Conservation (phyloP, 2,329 filamentous ascomycete genomes). For the Neofusicoccum sp. region DNA sequence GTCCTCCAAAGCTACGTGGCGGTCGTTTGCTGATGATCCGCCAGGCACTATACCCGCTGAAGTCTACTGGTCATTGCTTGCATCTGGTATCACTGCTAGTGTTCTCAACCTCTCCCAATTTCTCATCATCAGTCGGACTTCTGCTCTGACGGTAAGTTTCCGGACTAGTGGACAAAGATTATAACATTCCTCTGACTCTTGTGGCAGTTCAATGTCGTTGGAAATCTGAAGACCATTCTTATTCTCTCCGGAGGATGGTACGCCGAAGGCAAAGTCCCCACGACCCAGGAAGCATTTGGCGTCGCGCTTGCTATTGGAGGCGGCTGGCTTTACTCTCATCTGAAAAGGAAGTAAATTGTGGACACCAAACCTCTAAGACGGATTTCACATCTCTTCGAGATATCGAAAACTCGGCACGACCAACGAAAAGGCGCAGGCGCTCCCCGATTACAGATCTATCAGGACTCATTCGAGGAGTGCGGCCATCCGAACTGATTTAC, state of each 20-base stretch:
- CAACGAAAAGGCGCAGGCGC: neutral
- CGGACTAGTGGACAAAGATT: neutral
- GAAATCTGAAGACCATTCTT: slow-evolving; percentile 50
- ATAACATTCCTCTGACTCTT: neutral
- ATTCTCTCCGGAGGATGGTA: slow-evolving; percentile 51
- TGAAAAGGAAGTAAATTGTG: slow-evolving; percentile 24
- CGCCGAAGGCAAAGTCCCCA: slow-evolving; percentile 47
- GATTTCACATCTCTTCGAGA: neutral
- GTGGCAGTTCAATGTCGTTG: slow-evolving; percentile 41
- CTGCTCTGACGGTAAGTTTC: slow-evolving; percentile 34
- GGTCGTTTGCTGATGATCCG: neutral
- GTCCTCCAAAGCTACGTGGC: neutral
- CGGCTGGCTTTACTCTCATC: slow-evolving; percentile 50
- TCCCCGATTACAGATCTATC: too few relatives aligned
- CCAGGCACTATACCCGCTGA: slow-evolving; percentile 38
- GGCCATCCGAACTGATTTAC: neutral
- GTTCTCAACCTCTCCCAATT: slow-evolving; percentile 48
- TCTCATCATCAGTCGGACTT: slow-evolving; percentile 44
- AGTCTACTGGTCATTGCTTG: slow-evolving; percentile 44
- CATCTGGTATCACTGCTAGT: slow-evolving; percentile 48
- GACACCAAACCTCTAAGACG: neutral
- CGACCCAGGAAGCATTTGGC: slow-evolving; percentile 43
- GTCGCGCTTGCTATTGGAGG: slow-evolving; percentile 49
- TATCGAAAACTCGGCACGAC: neutral
- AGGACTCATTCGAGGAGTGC: too few relatives aligned